Evolutionary conservation across 192 early-diverging fungal genomes (phyloP).

Genomic region (Chytriomyces confervae): DNA sequence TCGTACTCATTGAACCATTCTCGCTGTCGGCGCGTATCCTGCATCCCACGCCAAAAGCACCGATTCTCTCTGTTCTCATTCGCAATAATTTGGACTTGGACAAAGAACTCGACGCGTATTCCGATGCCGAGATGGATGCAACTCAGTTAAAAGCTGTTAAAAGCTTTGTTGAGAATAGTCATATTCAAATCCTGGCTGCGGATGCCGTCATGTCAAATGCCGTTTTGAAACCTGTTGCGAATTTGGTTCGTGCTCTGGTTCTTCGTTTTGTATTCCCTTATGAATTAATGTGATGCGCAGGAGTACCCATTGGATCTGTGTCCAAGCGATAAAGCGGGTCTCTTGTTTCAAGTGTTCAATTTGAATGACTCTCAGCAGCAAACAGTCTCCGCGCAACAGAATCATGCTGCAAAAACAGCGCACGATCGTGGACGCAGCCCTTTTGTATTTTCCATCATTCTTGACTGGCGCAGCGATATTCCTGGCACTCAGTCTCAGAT

Average conservation of each 20-base stretch:
- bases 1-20: not conserved
- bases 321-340: conserved; percentile 9
- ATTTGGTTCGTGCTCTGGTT: not conserved
- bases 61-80: not conserved
- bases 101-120: too few species aligned
- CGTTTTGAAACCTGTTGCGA: conserved; percentile 1
- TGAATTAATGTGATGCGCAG: not conserved
- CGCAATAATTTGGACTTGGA: not conserved
- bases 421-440: too few species aligned
- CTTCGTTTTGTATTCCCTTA: not conserved
- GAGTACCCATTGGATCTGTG: not conserved
- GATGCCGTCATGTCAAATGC: not conserved
- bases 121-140: too few species aligned
- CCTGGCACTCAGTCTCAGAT: not conserved
- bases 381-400: not conserved
- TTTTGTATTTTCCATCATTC: not conserved
- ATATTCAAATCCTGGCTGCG: not conserved
- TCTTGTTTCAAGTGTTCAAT: conserved; percentile 14
- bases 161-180: not conserved
- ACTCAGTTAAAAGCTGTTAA: too few species aligned
- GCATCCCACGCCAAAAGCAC: not conserved
- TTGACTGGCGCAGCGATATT: conserved; percentile 3
- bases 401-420: not conserved
- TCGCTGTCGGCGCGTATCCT: not conserved
- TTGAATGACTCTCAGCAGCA: not conserved